Base-by-base conservation (phyloP, 208 protist genomes). In the Histomonas meleagridis region DNA sequence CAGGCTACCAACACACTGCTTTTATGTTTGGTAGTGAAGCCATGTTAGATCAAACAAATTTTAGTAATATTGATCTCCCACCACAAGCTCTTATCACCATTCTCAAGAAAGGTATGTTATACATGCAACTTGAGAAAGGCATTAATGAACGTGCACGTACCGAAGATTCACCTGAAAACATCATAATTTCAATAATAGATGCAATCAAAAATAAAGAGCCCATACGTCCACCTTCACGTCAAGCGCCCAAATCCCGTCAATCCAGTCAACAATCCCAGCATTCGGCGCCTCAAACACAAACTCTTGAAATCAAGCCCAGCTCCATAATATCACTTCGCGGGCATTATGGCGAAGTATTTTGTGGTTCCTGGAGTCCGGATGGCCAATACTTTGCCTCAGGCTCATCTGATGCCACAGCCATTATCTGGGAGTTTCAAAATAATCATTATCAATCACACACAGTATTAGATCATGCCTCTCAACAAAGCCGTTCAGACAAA, bases 1-100 rank as follows among this genome's bases (percentile, higher is more conserved):
- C 95, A 2, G 46, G 76, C 21, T 86, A 38, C 28, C 18, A 26
- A 2, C 76, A 86, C 26, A 86, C 76, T 21, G 76, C 76, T n/a
- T 86, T 57, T 28, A 40, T 86, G 1, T 86, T 86, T 35, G 38
- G n/a, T 57, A 86, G 55, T 43, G 76, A 86, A 38, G 76, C 76
- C 1, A 9, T 86, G 10, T 40, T 86, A 40, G 76, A 86, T 10
- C 40, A 40, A 26, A 28, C 43, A 32, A 86, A 86, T 38, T 65
- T 65, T 10, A 65, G n/a, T 26, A 26, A 32, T n/a, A 55, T 43
- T 38, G 46, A 86, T 86, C 23, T 86, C 4, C 76, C 76, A 18
- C 76, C 76, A 9, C 76, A 86, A 86, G 76, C 76, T 28, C 38
- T 86, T 14, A 40, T 86, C 38, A 86, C 76, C 0, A 86, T 86